Evolutionary conservation across 2,329 filamentous ascomycete genomes (phyloP), one percentile per base, ranked within the genome.

Genomic region (Fusarium phyllophilum): DNA sequence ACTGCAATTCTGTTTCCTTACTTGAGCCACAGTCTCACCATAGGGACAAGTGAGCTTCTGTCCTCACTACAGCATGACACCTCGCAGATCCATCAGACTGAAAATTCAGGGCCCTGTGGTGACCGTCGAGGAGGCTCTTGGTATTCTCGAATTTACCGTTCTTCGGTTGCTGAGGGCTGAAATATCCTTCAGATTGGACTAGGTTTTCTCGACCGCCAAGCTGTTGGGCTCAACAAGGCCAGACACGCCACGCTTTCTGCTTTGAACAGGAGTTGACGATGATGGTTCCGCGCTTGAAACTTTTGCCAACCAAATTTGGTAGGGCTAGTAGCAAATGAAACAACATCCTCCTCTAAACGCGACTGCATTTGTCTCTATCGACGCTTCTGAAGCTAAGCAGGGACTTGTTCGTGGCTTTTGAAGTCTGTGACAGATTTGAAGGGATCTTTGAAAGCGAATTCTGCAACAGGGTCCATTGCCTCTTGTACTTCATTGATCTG

Each of bases 261-360:
- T 57, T 59, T 6, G 41, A 7, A 6, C 31, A 26, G 9, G 48
- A 14, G 17, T 58, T 36, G 36, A 88, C 85, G 4, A 91, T 87
- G 55, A 94, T 88, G 8, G 85, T 89, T 78, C 94, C 91, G 0
- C 91, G 91, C 31, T 92, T 85, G 10, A 94, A 85, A 6, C 83
- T 84, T 72, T 90, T 92, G 7, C 91, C 91, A 5, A 86, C 84
- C 1, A 89, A 85, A 64, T 90, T 90, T 91, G 0, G 91, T 93
- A 52, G 94, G 84, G 80, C 91, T 93, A 18, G 90, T 91, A 4
- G 93, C 91, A 78, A 94, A 95, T 3, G 86, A 84, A 34, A 87
- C 86, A 81, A 92, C 92, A 66, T 44, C 41, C n/a, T 93, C 90
- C 4, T 88, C 86, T 88, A 93, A 92, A 77, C 89, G 90, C 26